Percentiles rank a stretch among this genome's conserved stretches.
These are phyloP conservation scores for Claviceps sp. DNA, from an alignment of 2,329 filamentous ascomycete genomes.

Conservation along the genomic window DNA sequence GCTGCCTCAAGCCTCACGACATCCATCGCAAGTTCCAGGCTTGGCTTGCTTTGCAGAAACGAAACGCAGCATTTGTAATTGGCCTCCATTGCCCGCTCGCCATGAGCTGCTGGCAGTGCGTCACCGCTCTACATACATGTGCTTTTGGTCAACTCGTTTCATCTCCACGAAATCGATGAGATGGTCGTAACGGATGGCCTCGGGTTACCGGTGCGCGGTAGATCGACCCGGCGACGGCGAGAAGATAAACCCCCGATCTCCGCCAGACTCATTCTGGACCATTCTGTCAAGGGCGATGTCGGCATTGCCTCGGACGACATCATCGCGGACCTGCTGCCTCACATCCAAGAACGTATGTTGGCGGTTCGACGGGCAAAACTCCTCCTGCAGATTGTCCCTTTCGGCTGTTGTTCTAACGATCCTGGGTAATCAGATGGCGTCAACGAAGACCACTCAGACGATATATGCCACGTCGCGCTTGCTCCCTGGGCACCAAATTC, in stretches of 20 bases:
- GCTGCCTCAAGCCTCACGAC: background rate
- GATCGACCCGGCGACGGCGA: constrained; percentile 38
- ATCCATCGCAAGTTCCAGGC: background rate
- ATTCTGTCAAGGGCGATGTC: constrained; percentile 71
- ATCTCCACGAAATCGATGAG: background rate
- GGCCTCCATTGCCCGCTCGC: background rate
- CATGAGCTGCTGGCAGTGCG: background rate
- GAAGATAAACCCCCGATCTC: constrained; percentile 64
- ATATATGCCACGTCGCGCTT: constrained; percentile 53
- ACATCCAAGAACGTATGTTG: constrained; percentile 37
- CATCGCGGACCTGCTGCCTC: constrained; percentile 66
- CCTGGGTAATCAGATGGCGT: constrained; percentile 10
- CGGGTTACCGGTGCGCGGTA: constrained; percentile 17
- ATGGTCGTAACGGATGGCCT: constrained; percentile 19
- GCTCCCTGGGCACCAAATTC: constrained; percentile 56
- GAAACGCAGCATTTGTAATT: background rate
- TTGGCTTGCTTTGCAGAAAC: background rate
- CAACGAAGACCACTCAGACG: constrained; percentile 23
- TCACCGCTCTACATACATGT: background rate
- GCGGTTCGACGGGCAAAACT: background rate
- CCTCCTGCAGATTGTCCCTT: background rate
- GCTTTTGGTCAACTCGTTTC: background rate
- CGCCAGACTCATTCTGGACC: constrained; percentile 72
- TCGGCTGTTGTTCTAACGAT: background rate
- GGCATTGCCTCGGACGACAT: constrained; percentile 81